phyloP scores from a whole-genome alignment of 495 filamentous ascomycete species.

The Pseudevernia furfuracea region DNA sequence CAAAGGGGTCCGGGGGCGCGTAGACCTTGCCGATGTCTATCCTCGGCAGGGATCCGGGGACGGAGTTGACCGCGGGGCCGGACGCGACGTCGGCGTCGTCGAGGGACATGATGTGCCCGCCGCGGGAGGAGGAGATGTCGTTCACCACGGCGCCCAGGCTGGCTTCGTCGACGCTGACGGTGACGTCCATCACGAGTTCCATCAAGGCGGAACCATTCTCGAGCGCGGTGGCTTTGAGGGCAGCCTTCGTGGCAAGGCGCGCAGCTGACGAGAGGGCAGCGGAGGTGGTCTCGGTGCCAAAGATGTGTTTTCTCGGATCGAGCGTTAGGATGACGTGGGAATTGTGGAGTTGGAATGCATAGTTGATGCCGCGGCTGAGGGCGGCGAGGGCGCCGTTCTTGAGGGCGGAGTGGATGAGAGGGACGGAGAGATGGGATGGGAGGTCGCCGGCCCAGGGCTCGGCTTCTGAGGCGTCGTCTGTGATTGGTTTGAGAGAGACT shows the following conservation, averaged over 20 bases:
- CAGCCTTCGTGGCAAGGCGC: constrained; percentile 58
- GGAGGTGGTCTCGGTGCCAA: constrained; percentile 55
- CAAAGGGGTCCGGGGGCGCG: constrained; percentile 78
- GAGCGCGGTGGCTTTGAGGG: constrained; percentile 50
- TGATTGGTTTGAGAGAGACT: constrained; percentile 41
- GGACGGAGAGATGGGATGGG: constrained; percentile 50
- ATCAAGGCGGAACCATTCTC: constrained; percentile 55
- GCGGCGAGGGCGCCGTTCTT: constrained; percentile 75
- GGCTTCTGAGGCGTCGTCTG: constrained; percentile 11
- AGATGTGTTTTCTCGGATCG: constrained; percentile 57
- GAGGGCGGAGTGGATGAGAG: constrained; percentile 55
- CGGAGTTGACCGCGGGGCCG: constrained; percentile 25
- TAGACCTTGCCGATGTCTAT: constrained; percentile 71
- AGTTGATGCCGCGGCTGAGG: constrained; percentile 73
- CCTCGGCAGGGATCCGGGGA: constrained; percentile 30
- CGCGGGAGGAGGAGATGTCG: constrained; percentile 73
- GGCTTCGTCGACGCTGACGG: constrained; percentile 74
- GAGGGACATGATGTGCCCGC: constrained; percentile 78
- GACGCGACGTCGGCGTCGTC: constrained; percentile 48
- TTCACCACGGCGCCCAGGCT: constrained; percentile 80
- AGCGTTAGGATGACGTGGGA: constrained; percentile 62
- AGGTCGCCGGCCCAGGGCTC: constrained; percentile 32
- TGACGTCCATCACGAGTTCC: constrained; percentile 87
- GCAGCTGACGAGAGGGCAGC: constrained; percentile 74
- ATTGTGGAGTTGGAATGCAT: constrained; percentile 65